These are phyloP conservation scores for Neoboletus brunneissimus DNA, from an alignment of 768 basidiomycete species.

Conservation along the genomic window DNA sequence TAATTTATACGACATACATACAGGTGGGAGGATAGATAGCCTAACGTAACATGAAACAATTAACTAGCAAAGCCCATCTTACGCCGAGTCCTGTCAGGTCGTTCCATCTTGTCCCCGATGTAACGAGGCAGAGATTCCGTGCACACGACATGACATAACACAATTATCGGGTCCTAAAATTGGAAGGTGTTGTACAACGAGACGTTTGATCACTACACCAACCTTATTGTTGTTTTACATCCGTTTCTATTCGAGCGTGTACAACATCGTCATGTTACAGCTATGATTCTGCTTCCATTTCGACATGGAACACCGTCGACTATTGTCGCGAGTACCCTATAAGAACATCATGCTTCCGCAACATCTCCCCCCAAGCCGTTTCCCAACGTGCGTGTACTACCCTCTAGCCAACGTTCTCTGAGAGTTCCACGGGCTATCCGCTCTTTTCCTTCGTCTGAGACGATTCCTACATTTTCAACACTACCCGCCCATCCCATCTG, in stretches of 20 bases:
- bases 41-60: neutral
- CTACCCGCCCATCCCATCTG: neutral
- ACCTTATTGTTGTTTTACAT: constrained; percentile 14
- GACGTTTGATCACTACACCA: neutral
- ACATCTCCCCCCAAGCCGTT: neutral
- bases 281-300: neutral
- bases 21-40: too few species aligned
- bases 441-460: constrained; percentile 29
- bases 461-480: constrained; percentile 8
- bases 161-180: neutral
- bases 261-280: neutral
- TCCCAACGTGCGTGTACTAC: neutral
- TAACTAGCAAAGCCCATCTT: neutral
- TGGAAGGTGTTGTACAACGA: constrained; percentile 22
- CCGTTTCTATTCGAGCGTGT: neutral
- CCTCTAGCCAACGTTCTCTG: constrained; percentile 20
- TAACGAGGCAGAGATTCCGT: neutral
- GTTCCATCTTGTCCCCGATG: neutral
- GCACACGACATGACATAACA: neutral
- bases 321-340: constrained; percentile 22
- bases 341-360: constrained; percentile 4
- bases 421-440: constrained; percentile 21
- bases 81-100: neutral
- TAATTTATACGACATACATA: too few species aligned
- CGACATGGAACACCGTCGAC: neutral